phyloP scores from a whole-genome alignment of 208 protist species.

The Leishmania gerbilli region DNA sequence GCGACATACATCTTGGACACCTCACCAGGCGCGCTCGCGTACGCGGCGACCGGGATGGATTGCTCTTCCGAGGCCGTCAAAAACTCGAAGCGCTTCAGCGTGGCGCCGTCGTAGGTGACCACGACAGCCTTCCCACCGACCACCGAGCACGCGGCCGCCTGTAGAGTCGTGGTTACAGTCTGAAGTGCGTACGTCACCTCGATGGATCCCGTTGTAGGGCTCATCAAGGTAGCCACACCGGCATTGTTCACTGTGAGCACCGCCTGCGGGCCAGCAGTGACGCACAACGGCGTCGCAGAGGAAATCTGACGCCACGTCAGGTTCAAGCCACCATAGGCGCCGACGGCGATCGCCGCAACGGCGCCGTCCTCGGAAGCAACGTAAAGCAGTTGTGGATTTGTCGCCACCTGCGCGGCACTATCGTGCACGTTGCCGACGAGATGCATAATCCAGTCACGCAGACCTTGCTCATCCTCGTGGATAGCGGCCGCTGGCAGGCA shows the following conservation, averaged over 20 bases:
- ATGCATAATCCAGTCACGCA: constrained; percentile 80
- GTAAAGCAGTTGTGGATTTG: constrained; percentile 42
- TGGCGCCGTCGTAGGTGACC: constrained; percentile 28
- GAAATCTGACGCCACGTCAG: constrained; percentile 69
- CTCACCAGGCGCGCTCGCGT: constrained; percentile 1
- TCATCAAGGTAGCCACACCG: constrained; percentile 56
- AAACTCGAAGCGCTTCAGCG: constrained; percentile 45
- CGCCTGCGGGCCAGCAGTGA: constrained; percentile 30
- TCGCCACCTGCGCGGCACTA: constrained; percentile 42
- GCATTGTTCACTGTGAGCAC: constrained; percentile 51
- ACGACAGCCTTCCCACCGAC: constrained; percentile 30
- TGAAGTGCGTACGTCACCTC: constrained; percentile 54
- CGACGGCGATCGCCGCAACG: constrained; percentile 56
- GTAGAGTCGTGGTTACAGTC: constrained; percentile 1
- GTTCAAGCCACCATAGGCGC: constrained; percentile 30
- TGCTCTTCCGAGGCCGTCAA: constrained; percentile 39
- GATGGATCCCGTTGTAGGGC: constrained; percentile 50
- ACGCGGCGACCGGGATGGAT: constrained; percentile 20
- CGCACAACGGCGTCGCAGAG: constrained; percentile 50
- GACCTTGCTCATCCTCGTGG: constrained; percentile 87
- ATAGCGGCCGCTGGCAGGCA: constrained; percentile 42
- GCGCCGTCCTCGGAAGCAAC: constrained; percentile 70
- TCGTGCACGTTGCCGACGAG: constrained; percentile 77
- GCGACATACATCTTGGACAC: constrained; percentile 28
- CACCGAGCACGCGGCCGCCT: constrained; percentile 43